A percentile compares a stretch with the other conserved stretches of the same genome.
Conservation (phyloP, 2,329 filamentous ascomycete genomes). For the Penicillium sp. region DNA sequence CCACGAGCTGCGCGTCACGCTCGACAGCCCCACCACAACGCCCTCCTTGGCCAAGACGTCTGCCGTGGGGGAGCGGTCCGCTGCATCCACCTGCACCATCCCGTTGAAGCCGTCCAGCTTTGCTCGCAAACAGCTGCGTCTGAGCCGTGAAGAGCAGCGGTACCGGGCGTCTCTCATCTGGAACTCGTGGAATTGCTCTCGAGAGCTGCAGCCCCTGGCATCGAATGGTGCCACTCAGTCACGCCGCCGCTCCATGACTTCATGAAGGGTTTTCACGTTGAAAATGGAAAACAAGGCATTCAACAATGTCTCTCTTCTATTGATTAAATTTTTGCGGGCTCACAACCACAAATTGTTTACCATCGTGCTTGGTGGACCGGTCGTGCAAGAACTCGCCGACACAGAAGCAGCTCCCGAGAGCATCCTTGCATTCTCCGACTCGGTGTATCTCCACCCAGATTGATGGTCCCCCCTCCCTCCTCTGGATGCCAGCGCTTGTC, state of each 20-base stretch:
- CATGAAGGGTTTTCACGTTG: slow-evolving; percentile 7
- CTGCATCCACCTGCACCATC: slow-evolving; percentile 18
- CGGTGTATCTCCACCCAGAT: no score
- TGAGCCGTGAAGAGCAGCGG: slow-evolving; percentile 32
- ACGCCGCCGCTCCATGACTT: slow-evolving; percentile 22
- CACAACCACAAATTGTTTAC: no score
- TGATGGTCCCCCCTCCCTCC: no score
- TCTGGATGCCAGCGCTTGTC: no score
- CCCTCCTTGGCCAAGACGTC: slow-evolving; percentile 13
- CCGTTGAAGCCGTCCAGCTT: slow-evolving; percentile 27
- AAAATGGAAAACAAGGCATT: not conserved
- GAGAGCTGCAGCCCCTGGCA: slow-evolving; percentile 17
- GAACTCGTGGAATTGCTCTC: slow-evolving; percentile 22
- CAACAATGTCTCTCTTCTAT: not conserved
- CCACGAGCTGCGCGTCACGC: slow-evolving; percentile 28
- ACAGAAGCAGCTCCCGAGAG: no score
- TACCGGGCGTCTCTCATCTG: slow-evolving; percentile 22
- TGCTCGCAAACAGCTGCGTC: slow-evolving; percentile 27
- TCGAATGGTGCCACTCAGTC: slow-evolving; percentile 12
- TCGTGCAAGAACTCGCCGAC: no score
- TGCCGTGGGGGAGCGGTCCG: slow-evolving; percentile 17
- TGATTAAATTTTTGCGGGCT: no score
- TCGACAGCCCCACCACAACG: slow-evolving; percentile 18
- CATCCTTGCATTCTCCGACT: no score
- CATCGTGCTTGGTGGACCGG: no score